Percentiles rank a stretch among this genome's conserved stretches.
These are phyloP conservation scores for Sclerotinia spermophila DNA, from an alignment of 2,329 filamentous ascomycete genomes.

Conservation along the genomic window DNA sequence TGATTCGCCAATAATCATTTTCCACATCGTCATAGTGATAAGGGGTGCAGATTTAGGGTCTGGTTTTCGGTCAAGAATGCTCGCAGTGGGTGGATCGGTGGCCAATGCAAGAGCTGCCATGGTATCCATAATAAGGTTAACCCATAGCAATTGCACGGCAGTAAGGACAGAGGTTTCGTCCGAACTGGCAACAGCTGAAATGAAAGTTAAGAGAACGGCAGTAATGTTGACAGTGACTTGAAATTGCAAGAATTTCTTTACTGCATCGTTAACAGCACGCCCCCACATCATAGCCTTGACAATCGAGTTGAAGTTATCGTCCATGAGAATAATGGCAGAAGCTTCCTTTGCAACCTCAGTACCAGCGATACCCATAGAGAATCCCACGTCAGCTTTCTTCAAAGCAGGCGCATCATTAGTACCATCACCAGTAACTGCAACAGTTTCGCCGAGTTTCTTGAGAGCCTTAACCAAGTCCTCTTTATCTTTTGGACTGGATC, in stretches of 20 bases:
- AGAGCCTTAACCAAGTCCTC: conserved; percentile 60
- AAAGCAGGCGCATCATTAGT: conserved; percentile 64
- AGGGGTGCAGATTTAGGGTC: conserved; percentile 69
- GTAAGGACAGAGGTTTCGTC: conserved; percentile 65
- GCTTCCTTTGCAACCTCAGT: conserved; percentile 63
- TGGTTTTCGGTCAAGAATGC: conserved; percentile 68
- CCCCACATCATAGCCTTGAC: conserved; percentile 61
- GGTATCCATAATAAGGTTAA: conserved; percentile 83
- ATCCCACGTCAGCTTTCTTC: conserved; percentile 63
- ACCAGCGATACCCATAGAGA: conserved; percentile 65
- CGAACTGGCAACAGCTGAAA: conserved; percentile 65
- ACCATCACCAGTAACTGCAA: conserved; percentile 64
- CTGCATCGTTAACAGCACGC: conserved; percentile 53
- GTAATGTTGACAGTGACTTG: conserved; percentile 76
- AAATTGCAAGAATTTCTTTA: conserved; percentile 53
- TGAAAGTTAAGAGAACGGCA: conserved; percentile 72
- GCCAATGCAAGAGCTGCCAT: conserved; percentile 75
- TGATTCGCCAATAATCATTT: conserved; percentile 95
- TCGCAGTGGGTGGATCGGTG: conserved; percentile 67
- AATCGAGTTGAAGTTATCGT: conserved; percentile 61
- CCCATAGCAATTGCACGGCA: conserved; percentile 78
- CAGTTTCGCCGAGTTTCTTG: conserved; percentile 62
- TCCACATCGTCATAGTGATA: conserved; percentile 94
- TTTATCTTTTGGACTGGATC: conserved; percentile 69
- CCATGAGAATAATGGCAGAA: conserved; percentile 58